Base-by-base conservation (phyloP, 164 flowering plant genomes). In the Hamamelis virginiana region DNA sequence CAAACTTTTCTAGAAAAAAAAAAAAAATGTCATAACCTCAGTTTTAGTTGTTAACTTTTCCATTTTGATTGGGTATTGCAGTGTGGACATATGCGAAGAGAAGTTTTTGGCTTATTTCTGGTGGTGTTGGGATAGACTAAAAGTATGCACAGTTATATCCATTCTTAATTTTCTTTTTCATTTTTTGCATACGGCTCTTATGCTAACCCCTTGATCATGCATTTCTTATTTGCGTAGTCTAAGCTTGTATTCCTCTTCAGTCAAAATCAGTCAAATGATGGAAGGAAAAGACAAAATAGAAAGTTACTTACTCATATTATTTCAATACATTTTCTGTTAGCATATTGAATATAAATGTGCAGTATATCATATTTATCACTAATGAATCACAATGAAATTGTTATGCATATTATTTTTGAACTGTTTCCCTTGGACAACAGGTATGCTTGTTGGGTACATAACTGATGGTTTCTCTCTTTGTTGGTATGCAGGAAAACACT, bases 91-190 rank as follows among this genome's bases (percentile, higher is more conserved):
- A 71, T 75, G 83, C 59, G 88, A 92, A 80, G 96, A 91, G 77
- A 93, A 93, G 77, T 96, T 96, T 84, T 73, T 93, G 80, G 86
- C 83, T 51, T 89, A 93, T 74, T 96, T 96, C 81, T 93, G 99
- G 99, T 96, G 96, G 98, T 96, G 98, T 77, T 96, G 77, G 77
- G 80, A 89, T 77, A 86, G 83, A 64, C 79, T 96, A 26, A 93
- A 96, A 97, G 99, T 91, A 71, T 65, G 13, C 52, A 44, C 22
- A 5, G 19, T 15, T 62, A 12, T 25, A 61, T 67, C 22, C 57
- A 59, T 33, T 28, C 41, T n/a, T 48, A 14, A 27, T 4, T 44
- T 45, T 64, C 21, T 59, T 38, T 33, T 61, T 9, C 9, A 1
- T 13, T 46, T n/a, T n/a, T n/a, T n/a, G n/a, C n/a, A n/a, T n/a